Evolutionary conservation across 495 filamentous ascomycete species (phyloP).

Genomic region (Podospora conica): DNA sequence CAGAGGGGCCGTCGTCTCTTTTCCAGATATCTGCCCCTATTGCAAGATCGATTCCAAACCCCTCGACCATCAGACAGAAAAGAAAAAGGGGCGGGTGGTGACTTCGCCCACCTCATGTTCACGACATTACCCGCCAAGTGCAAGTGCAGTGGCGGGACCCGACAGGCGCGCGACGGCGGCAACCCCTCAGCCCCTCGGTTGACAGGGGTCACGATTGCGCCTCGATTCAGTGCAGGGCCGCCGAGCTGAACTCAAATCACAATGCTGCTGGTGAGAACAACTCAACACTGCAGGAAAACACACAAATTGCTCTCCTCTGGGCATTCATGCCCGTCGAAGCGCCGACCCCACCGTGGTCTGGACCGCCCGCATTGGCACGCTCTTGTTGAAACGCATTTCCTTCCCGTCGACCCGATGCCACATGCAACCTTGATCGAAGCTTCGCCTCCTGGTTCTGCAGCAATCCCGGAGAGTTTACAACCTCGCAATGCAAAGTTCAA

Average conservation of each 20-base stretch:
- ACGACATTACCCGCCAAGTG: background rate
- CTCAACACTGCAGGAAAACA: background rate
- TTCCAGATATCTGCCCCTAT: background rate
- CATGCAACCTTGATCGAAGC: background rate
- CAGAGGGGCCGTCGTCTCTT: background rate
- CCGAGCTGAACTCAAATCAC: too few relatives aligned
- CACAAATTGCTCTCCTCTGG: background rate
- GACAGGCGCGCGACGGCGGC: background rate
- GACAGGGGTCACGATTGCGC: background rate
- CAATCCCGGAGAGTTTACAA: background rate
- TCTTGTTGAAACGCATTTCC: background rate
- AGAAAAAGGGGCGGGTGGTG: background rate
- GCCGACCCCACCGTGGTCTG: background rate
- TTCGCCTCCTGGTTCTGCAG: background rate
- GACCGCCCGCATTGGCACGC: background rate
- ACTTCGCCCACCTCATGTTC: background rate
- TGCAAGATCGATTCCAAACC: too few relatives aligned
- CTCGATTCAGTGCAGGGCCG: too few relatives aligned
- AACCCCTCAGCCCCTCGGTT: background rate
- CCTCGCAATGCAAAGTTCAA: background rate
- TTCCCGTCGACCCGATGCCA: background rate
- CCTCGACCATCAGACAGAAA: too few relatives aligned
- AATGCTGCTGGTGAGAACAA: background rate
- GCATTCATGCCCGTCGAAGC: background rate
- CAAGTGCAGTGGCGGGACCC: background rate